phyloP scores from a whole-genome alignment of 2,329 filamentous ascomycete genomes.

The Sphaerulina musiva region DNA sequence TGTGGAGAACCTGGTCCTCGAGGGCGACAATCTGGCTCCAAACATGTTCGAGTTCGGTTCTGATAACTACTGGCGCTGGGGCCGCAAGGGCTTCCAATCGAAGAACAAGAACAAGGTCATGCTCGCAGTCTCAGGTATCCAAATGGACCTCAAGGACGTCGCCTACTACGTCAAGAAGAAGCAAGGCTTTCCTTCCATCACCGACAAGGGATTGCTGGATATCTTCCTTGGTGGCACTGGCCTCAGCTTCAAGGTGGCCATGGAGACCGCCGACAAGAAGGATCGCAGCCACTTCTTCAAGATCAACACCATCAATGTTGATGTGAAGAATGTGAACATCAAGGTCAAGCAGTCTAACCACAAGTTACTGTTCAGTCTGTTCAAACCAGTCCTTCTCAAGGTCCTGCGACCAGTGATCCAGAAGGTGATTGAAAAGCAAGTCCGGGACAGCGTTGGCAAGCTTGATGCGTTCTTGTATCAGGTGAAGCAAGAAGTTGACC shows the following conservation, averaged over 20 bases:
- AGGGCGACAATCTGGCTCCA: slow-evolving; percentile 94
- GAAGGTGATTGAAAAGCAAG: slow-evolving; percentile 81
- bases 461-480: slow-evolving; percentile 66
- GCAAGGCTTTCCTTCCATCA: slow-evolving; percentile 81
- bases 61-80: slow-evolving; percentile 93
- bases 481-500: slow-evolving; percentile 77
- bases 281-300: slow-evolving; percentile 87
- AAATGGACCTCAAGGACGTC: slow-evolving; percentile 83
- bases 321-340: slow-evolving; percentile 46
- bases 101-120: slow-evolving; percentile 79
- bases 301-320: slow-evolving; percentile 61
- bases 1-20: slow-evolving; percentile 89
- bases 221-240: slow-evolving; percentile 81
- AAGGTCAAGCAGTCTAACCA: slow-evolving; percentile 93
- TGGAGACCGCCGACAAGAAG: slow-evolving; percentile 69
- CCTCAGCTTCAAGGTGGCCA: slow-evolving; percentile 83
- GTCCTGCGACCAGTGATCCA: slow-evolving; percentile 76
- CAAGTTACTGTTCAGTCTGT: slow-evolving; percentile 78
- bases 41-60: slow-evolving; percentile 82
- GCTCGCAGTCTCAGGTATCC: slow-evolving; percentile 79
- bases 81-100: slow-evolving; percentile 77
- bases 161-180: slow-evolving; percentile 95
- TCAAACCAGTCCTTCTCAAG: slow-evolving; percentile 82
- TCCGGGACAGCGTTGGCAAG: slow-evolving; percentile 73
- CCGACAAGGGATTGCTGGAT: slow-evolving; percentile 81